Evolutionary conservation across 441 rosid species (phyloP).

Genomic region (Euphorbia corollata): DNA sequence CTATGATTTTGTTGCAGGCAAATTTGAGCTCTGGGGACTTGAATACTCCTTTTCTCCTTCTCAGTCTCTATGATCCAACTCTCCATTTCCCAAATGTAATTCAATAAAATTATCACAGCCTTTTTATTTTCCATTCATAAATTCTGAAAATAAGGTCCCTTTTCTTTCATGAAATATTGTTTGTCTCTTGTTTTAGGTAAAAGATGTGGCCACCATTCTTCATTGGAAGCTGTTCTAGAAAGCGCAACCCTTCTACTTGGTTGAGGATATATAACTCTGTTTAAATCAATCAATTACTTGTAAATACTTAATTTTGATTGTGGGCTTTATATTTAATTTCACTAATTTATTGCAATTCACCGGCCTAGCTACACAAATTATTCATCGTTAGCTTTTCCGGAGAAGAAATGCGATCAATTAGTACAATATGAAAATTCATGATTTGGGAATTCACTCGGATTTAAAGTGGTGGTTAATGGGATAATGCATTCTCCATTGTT

Average conservation of each 20-base stretch:
- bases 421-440: no score
- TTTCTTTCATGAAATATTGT: slow-evolving; percentile 29
- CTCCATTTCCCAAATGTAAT: slow-evolving; percentile 18
- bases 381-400: no score
- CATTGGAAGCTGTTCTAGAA: slow-evolving; percentile 78
- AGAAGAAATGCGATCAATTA: no score
- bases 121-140: slow-evolving; percentile 15
- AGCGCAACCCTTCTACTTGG: slow-evolving; percentile 25
- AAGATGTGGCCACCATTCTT: slow-evolving; percentile 69
- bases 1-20: slow-evolving; percentile 62
- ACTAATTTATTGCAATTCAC: neutral
- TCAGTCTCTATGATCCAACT: slow-evolving; percentile 45
- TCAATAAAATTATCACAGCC: slow-evolving; percentile 3
- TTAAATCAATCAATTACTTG: neutral
- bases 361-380: neutral
- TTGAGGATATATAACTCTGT: neutral
- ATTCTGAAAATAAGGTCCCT: slow-evolving; percentile 22
- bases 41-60: slow-evolving; percentile 43
- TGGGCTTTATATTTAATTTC: neutral
- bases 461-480: no score
- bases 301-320: neutral
- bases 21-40: slow-evolving; percentile 81
- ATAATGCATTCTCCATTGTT: no score
- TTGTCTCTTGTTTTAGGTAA: slow-evolving; percentile 39
- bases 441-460: no score